phyloP scores from a whole-genome alignment of 192 early-diverging fungal species.

The Irineochytrium annulatum region DNA sequence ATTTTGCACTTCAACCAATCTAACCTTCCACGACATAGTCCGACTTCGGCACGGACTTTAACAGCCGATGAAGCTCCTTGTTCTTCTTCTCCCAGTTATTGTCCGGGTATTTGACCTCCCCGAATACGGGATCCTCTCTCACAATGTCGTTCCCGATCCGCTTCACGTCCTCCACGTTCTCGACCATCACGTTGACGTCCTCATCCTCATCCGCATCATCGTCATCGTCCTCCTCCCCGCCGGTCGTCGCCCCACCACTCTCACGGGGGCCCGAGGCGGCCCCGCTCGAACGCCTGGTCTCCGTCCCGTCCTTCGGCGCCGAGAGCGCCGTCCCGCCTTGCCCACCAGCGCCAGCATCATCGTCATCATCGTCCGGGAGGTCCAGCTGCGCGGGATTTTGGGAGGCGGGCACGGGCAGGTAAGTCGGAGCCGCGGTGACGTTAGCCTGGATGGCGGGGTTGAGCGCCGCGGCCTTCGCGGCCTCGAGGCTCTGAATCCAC shows the following conservation, averaged over 20 bases:
- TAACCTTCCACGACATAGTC: slow-evolving; percentile 42
- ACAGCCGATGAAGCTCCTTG: slow-evolving; percentile 34
- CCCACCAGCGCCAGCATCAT: slow-evolving; percentile 13
- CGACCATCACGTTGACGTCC: not conserved
- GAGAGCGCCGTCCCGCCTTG: too few species aligned
- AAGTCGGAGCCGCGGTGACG: not conserved
- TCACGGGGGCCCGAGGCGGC: not conserved
- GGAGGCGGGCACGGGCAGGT: not conserved
- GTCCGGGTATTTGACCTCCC: slow-evolving; percentile 31
- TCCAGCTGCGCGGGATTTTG: slow-evolving; percentile 1
- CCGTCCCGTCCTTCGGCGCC: not conserved
- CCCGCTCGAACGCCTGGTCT: not conserved
- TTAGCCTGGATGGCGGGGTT: not conserved
- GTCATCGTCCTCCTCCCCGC: slow-evolving; percentile 11
- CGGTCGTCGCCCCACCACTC: not conserved
- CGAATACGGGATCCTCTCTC: not conserved
- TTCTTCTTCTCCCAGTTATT: slow-evolving; percentile 24
- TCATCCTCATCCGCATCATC: slow-evolving; percentile 11
- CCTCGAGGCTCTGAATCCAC: slow-evolving; percentile 64
- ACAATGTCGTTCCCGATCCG: not conserved
- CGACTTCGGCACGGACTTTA: slow-evolving; percentile 36
- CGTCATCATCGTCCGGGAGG: slow-evolving; percentile 25
- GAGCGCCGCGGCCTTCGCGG: slow-evolving; percentile 40
- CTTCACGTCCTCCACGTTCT: slow-evolving; percentile 7
- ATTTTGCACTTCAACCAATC: slow-evolving; percentile 11